Evolutionary conservation across 2,329 filamentous ascomycete species (phyloP), one percentile per base, ranked within the genome.

Genomic region (Trichoderma koningii): DNA sequence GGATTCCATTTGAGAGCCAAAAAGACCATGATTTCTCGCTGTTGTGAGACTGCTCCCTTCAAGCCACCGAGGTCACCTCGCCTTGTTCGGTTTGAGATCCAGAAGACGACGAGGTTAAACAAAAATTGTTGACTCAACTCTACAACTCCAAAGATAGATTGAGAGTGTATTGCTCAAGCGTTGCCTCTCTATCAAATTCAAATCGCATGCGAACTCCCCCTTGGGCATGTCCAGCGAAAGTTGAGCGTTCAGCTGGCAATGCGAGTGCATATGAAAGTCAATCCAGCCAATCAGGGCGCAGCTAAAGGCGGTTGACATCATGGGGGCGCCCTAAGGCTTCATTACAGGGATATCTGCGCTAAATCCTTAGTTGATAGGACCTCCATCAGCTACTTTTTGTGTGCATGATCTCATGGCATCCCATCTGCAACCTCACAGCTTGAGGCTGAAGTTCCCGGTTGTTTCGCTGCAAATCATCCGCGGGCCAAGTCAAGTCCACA

Each of bases 171-270:
- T n/a, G n/a, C n/a, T n/a, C n/a, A n/a, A n/a, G n/a, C n/a, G n/a
- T n/a, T n/a, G n/a, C n/a, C n/a, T n/a, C 9, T 10, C 30, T 3
- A 34, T 34, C 3, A 34, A 3, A 34, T 34, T 34, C 9, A 12
- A 0, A 34, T 10, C 2, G 30, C 7, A 7, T n/a, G 3, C 17
- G 15, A 42, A 42, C 41, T 42, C 41, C 5, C 14, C 6, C 30
- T 1, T 26, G n/a, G n/a, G 28, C 28, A 26, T 7, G 14, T 23
- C 21, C n/a, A 51, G 48, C 48, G 6, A 30, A 34, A 34, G 12
- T n/a, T 69, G 70, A 56, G 68, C 66, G 62, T 70, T 64, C 66
- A 65, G 70, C 69, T 71, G 64, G 70, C 63, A 71, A 74, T 73
- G 68, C 68, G 17, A 45, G 5, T 45, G 19, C 55, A 17, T 23